phyloP scores from a whole-genome alignment of 1,284 basidiomycete genomes.

The Amylostereum areolatum region DNA sequence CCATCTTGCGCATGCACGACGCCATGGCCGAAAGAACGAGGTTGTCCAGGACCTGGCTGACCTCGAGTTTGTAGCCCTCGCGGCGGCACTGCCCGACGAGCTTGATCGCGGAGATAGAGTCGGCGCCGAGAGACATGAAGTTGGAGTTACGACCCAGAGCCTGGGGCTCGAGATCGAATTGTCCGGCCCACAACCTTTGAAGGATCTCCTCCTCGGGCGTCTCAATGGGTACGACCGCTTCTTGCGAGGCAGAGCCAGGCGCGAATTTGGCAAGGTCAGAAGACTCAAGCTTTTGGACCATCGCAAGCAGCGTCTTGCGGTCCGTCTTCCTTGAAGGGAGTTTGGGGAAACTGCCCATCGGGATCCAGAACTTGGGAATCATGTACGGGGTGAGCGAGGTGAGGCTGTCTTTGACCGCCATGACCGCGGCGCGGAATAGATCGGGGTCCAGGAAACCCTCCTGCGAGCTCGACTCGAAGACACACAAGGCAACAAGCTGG shows the following conservation, averaged over 20 bases:
- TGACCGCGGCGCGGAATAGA: neutral
- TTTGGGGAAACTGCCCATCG: neutral
- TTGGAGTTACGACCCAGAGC: neutral
- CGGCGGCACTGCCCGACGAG: too few species aligned
- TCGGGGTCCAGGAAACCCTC: neutral
- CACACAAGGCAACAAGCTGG: neutral
- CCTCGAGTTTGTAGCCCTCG: too few species aligned
- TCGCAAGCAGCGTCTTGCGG: neutral
- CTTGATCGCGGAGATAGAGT: neutral
- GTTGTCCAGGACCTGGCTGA: too few species aligned
- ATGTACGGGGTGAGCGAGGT: neutral
- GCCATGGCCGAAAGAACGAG: too few species aligned
- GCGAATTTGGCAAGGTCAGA: neutral
- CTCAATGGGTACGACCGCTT: neutral
- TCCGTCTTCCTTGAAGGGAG: neutral
- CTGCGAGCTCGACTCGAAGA: neutral
- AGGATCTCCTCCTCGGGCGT: neutral
- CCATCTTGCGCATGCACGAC: too few species aligned
- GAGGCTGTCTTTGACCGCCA: neutral
- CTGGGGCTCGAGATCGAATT: neutral
- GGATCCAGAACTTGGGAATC: neutral
- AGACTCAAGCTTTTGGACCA: neutral
- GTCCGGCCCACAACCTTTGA: neutral
- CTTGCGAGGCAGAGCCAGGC: neutral
- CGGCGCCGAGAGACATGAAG: neutral